phyloP scores from a whole-genome alignment of 2,329 filamentous ascomycete genomes.

The Myotisia sp. region DNA sequence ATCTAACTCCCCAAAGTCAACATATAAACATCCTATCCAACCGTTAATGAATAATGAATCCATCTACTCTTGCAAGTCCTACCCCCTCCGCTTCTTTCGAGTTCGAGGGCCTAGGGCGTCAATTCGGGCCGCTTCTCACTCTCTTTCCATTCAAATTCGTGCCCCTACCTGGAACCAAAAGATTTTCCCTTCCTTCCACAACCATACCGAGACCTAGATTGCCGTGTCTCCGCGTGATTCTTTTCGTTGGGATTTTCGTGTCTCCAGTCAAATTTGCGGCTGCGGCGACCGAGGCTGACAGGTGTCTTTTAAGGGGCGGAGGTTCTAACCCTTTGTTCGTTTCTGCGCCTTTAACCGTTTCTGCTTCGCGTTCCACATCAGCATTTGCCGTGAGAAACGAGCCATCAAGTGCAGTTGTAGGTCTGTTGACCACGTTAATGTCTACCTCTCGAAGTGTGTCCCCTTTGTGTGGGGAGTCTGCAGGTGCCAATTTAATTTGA shows the following conservation, averaged over 20 bases:
- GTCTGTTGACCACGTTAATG: conserved; percentile 31
- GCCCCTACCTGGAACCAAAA: not conserved
- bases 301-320: conserved; percentile 15
- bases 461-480: conserved; percentile 13
- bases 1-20: too few relatives aligned
- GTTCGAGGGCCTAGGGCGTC: too few relatives aligned
- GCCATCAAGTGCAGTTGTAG: conserved; percentile 15
- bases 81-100: too few relatives aligned
- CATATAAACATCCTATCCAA: too few relatives aligned
- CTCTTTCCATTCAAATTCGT: conserved; percentile 15
- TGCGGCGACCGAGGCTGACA: conserved; percentile 13
- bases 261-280: conserved; percentile 17
- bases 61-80: too few relatives aligned
- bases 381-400: conserved; percentile 6
- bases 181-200: conserved; percentile 34
- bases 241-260: conserved; percentile 32
- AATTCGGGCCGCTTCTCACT: conserved; percentile 20
- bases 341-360: not conserved
- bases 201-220: conserved; percentile 13
- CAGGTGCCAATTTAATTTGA: conserved; percentile 17
- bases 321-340: conserved; percentile 19
- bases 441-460: conserved; percentile 39
- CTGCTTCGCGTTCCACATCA: not conserved
- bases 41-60: too few relatives aligned
- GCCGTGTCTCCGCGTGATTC: conserved; percentile 25